Base-by-base conservation (phyloP, 202 grass and related monocot genomes). In the Panicum virgatum region DNA sequence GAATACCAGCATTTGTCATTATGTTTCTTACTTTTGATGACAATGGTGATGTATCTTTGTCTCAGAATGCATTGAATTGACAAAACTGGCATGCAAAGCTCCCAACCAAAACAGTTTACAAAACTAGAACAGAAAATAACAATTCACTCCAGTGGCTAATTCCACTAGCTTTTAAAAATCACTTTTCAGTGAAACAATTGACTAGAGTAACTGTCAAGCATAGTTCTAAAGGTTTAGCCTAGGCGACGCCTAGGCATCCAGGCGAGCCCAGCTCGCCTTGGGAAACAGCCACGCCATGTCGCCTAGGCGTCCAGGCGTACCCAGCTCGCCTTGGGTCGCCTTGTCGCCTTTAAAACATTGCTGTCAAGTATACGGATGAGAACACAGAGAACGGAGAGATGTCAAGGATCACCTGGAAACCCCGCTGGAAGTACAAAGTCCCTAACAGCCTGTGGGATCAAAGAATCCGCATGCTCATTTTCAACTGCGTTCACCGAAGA, bases 381-480 rank as follows among this genome's bases (percentile, higher is more conserved):
- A 25, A 64, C 36, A 84, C 22, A 65, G 18, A 59, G 8, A 34
- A 48, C 32, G 79, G 5, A 40, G 12, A 44, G 19, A 38, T 69
- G 36, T 1, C 64, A 82, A 30, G 7, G 81, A 20, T 83, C 82
- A 94, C 95, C 95, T 71, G 95, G 95, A 98, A 89, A 98, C 12
- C 95, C 92, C 0, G 88, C 84, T 1, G 95, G 95, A 75, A 98
- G 86, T 53, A 93, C 66, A 53, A 98, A 98, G 68, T 93, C 88
- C 77, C 26, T 84, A 59, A 98, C 43, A 70, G 58, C 63, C n/a
- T 15, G 63, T 26, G 90, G 84, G 84, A 89, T 29, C 16, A 63
- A 75, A 86, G 79, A 86, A 27, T 82, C 80, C 6, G 59, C 15
- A 48, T 62, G 69, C 59, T 71, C 79, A 67, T 87, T 78, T 54